Base-by-base conservation (phyloP, 2,329 filamentous ascomycete species). In the Cladosporium sp. region DNA sequence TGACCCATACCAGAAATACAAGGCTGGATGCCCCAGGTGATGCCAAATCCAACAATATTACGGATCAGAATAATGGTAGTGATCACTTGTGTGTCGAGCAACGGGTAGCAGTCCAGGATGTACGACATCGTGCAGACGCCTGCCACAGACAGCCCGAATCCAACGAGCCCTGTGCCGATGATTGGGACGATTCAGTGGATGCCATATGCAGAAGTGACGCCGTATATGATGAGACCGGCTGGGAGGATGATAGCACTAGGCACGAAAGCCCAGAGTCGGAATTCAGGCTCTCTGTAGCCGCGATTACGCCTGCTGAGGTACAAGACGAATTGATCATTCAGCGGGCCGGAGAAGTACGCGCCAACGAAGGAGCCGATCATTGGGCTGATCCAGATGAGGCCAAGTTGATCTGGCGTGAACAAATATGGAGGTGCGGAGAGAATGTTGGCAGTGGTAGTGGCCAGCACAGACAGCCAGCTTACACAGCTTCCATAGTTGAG, bases 321-420 rank as follows among this genome's bases (percentile, higher is more conserved):
- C 10, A 75, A 62, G 3, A 70, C 65, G 13, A 55, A 36, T 1
- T 40, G 40, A 5, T 55, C 52, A 7, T 74, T 73, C 28, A 75
- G 70, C 63, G 74, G 70, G 24, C 63, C 68, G 9, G 52, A 45
- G 32, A 45, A 55, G 28, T 45, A 45, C 7, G 40, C 82, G 36
- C 82, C 82, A 63, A 81, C n/a, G 32, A 47, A 32, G n/a, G 44
- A 45, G 7, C 52, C 52, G 22, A 55, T 47, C 28, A 82, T 67
- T 8, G 80, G 80, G 8, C 82, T 80, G 50, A 83, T 79, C 1
- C 83, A 65, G 3, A 77, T 81, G 0, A 84, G 78, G 1, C 80
- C 81, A 3, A 82, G 78, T 2, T 51, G 37, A 13, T 51, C 48
- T n/a, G 34, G 25, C 2, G 48, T 51, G 15, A 51, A 51, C 5